These are phyloP conservation scores for Melampsora larici-populina DNA, from an alignment of 1,284 basidiomycete species.

Conservation along the genomic window DNA sequence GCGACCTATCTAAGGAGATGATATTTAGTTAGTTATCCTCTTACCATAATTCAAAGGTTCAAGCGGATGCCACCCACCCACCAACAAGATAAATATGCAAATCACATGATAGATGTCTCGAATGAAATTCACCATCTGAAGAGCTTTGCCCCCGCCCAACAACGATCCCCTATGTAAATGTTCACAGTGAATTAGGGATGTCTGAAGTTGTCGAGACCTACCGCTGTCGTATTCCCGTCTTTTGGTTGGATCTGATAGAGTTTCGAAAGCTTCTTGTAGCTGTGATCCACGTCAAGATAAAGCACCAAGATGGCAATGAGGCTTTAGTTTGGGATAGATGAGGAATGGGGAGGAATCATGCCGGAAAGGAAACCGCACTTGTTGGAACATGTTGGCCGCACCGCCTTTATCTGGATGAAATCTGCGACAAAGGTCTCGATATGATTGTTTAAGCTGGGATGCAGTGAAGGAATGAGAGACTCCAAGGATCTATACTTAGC, in stretches of 20 bases:
- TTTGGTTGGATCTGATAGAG: background rate
- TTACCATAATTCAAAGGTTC: too few species aligned
- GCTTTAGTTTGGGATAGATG: background rate
- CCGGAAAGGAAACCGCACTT: background rate
- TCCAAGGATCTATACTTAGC: background rate
- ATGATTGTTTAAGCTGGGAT: background rate
- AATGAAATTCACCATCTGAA: too few species aligned
- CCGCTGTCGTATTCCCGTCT: background rate
- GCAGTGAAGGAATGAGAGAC: background rate
- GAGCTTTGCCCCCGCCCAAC: too few species aligned
- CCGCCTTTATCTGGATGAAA: background rate
- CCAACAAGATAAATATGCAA: too few species aligned
- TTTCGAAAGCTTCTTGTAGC: background rate
- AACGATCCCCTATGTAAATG: too few species aligned
- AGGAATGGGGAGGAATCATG: background rate
- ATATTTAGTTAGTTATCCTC: too few species aligned
- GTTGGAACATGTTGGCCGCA: background rate
- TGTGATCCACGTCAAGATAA: background rate
- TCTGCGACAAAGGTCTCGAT: background rate
- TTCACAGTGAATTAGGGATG: too few species aligned
- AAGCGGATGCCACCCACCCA: too few species aligned
- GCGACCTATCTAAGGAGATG: too few species aligned
- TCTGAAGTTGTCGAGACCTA: too few species aligned
- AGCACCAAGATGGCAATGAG: background rate
- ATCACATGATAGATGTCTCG: too few species aligned